phyloP scores from a whole-genome alignment of 441 rosid genomes.

The Macaranga tanarius region DNA sequence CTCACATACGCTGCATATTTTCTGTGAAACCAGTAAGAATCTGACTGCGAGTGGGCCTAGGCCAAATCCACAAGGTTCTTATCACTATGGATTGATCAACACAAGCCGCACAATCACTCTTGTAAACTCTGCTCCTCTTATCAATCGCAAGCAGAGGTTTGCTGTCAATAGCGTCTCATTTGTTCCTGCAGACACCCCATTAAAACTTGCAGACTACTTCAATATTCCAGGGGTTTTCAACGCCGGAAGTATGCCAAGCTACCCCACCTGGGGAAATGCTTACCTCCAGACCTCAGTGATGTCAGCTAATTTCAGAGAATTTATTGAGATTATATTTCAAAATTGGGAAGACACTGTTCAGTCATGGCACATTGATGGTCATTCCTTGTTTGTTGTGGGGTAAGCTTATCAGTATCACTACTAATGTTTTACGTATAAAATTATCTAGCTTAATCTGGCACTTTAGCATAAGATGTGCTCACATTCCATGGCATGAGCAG shows the following conservation, averaged over 20 bases:
- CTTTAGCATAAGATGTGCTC: neutral
- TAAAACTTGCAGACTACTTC: conserved; percentile 83
- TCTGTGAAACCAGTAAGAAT: conserved; percentile 53
- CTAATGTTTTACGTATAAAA: neutral
- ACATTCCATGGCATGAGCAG: conserved; percentile 29
- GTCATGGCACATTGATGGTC: conserved; percentile 85
- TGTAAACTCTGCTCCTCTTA: conserved; percentile 63
- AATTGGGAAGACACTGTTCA: conserved; percentile 70
- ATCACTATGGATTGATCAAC: conserved; percentile 86
- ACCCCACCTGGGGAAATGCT: conserved; percentile 59
- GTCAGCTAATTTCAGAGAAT: conserved; percentile 60
- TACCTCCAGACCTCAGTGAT: conserved; percentile 77
- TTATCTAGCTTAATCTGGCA: too few relatives aligned
- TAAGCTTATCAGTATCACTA: conserved; percentile 32
- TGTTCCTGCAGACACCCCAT: conserved; percentile 65
- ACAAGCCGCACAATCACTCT: conserved; percentile 61
- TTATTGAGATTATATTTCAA: conserved; percentile 72
- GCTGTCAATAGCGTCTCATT: conserved; percentile 82
- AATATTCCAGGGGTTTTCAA: conserved; percentile 69
- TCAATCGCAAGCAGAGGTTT: conserved; percentile 74
- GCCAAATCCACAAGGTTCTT: conserved; percentile 96
- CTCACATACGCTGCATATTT: neutral
- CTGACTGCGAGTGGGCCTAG: conserved; percentile 95
- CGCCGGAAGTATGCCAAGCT: conserved; percentile 59
- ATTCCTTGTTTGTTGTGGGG: conserved; percentile 89